Evolutionary conservation across 306 rosid species (phyloP), one percentile per base, ranked within the genome.

Genomic region (Parietaria judaica): DNA sequence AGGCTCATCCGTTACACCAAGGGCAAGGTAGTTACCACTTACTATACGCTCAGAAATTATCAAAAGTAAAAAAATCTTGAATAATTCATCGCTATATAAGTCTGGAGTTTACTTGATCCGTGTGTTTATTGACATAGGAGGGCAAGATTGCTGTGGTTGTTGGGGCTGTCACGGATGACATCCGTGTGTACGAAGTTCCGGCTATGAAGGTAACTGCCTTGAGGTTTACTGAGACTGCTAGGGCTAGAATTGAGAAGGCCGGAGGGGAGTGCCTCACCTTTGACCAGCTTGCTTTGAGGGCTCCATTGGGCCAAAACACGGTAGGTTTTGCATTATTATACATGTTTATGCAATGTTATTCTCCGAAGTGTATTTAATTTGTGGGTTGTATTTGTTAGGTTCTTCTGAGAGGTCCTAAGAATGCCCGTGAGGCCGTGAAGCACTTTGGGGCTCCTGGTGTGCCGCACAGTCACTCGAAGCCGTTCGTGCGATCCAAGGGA

Each of bases 371-470:
- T 7, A 41, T 5, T 1, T 41, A 41, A 41, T 5, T 41, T 41
- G 45, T 8, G 6, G 45, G 9, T 41, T 8, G 7, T 41, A 5
- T 41, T 8, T 14, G 14, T 8, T 11, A 87, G 96, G 82, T 83
- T 59, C 94, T 88, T 36, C 81, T 85, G 9, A 69, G 96, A 68
- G 96, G 96, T 67, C 78, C 86, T 6, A 88, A 83, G 88, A 88
- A 85, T 56, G 67, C 84, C 3, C 72, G 94, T 17, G 96, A 88
- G 70, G 96, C 90, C 1, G 96, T 88, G 61, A 88, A 88, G 63
- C 96, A 85, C 61, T 88, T 88, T 35, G 96, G 94, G 4, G 96
- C 96, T 14, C 94, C 94, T 14, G 96, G 96, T 75, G 96, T 88
- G 35, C 94, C 96, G 1, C 94, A 88, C 77, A 85, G 94, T 74